Evolutionary conservation across 2,329 filamentous ascomycete species (phyloP).

Genomic region (Neurospora sp.): DNA sequence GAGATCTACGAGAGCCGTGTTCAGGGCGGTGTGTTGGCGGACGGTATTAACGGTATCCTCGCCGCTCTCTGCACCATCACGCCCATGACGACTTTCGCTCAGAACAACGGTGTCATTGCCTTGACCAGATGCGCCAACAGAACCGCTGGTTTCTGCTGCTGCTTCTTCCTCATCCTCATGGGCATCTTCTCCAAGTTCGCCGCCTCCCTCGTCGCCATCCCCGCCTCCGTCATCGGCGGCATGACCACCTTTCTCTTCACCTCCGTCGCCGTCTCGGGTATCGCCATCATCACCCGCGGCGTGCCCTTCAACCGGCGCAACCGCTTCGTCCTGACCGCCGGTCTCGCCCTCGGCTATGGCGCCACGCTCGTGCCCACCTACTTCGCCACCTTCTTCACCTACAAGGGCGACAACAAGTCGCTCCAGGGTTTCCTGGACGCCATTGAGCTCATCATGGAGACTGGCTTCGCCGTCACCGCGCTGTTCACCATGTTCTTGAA

Average conservation of each 20-base stretch:
- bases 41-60: constrained; percentile 66
- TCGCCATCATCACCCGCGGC: constrained; percentile 62
- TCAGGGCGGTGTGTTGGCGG: constrained; percentile 69
- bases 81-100: constrained; percentile 71
- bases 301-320: constrained; percentile 70
- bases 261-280: constrained; percentile 66
- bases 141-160: constrained; percentile 69
- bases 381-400: constrained; percentile 64
- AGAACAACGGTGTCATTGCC: constrained; percentile 79
- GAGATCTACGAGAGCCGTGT: constrained; percentile 64
- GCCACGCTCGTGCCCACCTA: constrained; percentile 58
- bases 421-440: constrained; percentile 68
- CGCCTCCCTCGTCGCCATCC: constrained; percentile 68
- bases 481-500: constrained; percentile 67
- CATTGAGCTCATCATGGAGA: constrained; percentile 63
- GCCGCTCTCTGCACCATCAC: constrained; percentile 68
- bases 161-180: constrained; percentile 68
- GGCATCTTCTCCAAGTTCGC: constrained; percentile 79
- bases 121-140: constrained; percentile 74
- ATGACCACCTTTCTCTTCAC: constrained; percentile 77
- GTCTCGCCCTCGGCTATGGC: constrained; percentile 63
- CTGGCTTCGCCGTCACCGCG: constrained; percentile 66
- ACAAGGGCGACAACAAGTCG: constrained; percentile 55
- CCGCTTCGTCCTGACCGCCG: constrained; percentile 71
- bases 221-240: constrained; percentile 53